Percentiles rank a stretch among this genome's conserved stretches.
phyloP scores from a whole-genome alignment of 106 monocot genomes.

The Allium fistulosum region DNA sequence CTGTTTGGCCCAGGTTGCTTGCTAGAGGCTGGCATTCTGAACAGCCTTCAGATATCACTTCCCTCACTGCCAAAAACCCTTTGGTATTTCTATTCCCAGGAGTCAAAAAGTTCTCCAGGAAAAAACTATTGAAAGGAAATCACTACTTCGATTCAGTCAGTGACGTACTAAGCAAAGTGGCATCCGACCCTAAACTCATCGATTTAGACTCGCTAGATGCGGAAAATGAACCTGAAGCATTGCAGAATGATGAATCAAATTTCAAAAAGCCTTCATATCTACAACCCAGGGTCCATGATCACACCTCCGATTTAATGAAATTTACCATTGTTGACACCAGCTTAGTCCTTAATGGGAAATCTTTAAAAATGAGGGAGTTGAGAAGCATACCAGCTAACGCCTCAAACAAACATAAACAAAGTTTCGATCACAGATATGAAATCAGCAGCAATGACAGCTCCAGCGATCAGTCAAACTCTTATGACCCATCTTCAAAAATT shows the following conservation, averaged over 20 bases:
- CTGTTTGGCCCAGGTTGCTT: constrained; percentile 93
- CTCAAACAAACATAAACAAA: background rate
- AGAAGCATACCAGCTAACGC: constrained; percentile 44
- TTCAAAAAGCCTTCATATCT: constrained; percentile 20
- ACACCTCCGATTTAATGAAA: constrained; percentile 34
- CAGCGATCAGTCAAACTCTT: constrained; percentile 11
- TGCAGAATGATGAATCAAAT: constrained; percentile 1
- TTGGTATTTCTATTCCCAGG: constrained; percentile 79
- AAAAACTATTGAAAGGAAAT: constrained; percentile 68
- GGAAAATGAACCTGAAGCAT: constrained; percentile 5
- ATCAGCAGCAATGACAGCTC: constrained; percentile 24
- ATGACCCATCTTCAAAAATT: constrained; percentile 2
- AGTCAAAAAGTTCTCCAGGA: constrained; percentile 73
- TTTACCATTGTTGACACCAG: constrained; percentile 80
- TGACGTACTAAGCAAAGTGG: constrained; percentile 83
- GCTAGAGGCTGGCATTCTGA: constrained; percentile 83
- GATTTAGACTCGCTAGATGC: constrained; percentile 48
- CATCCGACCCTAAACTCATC: constrained; percentile 64
- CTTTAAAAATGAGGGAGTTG: constrained; percentile 40
- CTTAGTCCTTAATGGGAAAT: constrained; percentile 24
- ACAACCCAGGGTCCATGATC: constrained; percentile 28
- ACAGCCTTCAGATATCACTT: constrained; percentile 49
- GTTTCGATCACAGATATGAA: constrained; percentile 5
- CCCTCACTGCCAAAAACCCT: constrained; percentile 21
- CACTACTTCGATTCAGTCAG: constrained; percentile 95